These are phyloP conservation scores for rapeseed (Brassica napus) DNA, from an alignment of 345 rosid species.

Conservation along the genomic window Da-Ae NC_063445.1:29114501-29115000, in stretches of 20 bases:
- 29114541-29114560: constrained; percentile 57
- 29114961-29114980: not conserved
- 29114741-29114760: not conserved
- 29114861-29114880: not conserved
- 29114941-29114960: not conserved
- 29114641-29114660: constrained; percentile 97
- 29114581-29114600: constrained; percentile 98
- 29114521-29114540: constrained; percentile 61
- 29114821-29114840: not conserved
- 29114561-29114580: constrained; percentile 92
- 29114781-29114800: not conserved
- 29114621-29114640: constrained; percentile 94
- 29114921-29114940: not conserved
- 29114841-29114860: not conserved
- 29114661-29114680: constrained; percentile 57
- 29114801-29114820: not conserved
- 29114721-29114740: not conserved
- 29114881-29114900: not conserved
- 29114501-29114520: constrained; percentile 63
- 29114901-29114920: not conserved
- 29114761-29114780: not conserved
- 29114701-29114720: not conserved
- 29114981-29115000: not conserved
- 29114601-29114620: constrained; percentile 93
- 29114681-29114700: not conserved